Evolutionary conservation across 495 filamentous ascomycete species (phyloP).

Genomic region (Parathielavia appendiculata): DNA sequence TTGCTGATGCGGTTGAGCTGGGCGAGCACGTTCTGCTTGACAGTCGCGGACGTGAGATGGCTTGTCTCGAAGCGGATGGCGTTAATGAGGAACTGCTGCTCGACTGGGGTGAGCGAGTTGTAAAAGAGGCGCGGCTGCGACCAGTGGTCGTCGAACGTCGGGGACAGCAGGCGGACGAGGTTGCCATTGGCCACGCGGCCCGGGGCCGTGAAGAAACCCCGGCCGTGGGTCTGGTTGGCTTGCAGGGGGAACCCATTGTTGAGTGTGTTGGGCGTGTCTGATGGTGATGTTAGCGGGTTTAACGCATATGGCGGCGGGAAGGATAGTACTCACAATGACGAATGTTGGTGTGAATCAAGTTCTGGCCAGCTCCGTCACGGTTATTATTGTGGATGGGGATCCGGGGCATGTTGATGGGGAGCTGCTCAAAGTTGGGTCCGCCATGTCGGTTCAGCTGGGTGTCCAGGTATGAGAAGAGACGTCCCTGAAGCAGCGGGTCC

Average conservation of each 20-base stretch:
- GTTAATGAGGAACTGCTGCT: constrained; percentile 74
- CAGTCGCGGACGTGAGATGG: constrained; percentile 50
- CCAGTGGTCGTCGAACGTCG: constrained; percentile 71
- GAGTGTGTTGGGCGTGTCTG: constrained; percentile 60
- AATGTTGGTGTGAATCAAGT: constrained; percentile 50
- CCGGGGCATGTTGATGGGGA: constrained; percentile 67
- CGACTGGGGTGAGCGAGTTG: constrained; percentile 64
- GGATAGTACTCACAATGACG: constrained; percentile 34
- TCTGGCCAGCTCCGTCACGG: constrained; percentile 55
- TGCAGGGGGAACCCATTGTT: constrained; percentile 62
- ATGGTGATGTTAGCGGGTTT: constrained; percentile 15
- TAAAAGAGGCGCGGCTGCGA: constrained; percentile 70
- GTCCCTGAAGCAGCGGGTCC: constrained; percentile 68
- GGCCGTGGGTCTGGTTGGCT: constrained; percentile 63
- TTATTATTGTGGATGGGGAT: constrained; percentile 69
- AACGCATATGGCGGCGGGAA: not conserved
- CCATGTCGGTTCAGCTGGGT: constrained; percentile 68
- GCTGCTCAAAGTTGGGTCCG: constrained; percentile 70
- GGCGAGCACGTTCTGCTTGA: constrained; percentile 58
- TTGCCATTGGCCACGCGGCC: constrained; percentile 48
- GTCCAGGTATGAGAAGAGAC: constrained; percentile 71
- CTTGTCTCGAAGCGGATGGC: constrained; percentile 70
- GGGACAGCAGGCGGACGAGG: constrained; percentile 54
- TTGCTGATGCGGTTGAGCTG: constrained; percentile 70
- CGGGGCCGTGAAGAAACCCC: constrained; percentile 71